Base-by-base conservation (phyloP, 495 filamentous ascomycete species). In the Annulohypoxylon nitens region DNA sequence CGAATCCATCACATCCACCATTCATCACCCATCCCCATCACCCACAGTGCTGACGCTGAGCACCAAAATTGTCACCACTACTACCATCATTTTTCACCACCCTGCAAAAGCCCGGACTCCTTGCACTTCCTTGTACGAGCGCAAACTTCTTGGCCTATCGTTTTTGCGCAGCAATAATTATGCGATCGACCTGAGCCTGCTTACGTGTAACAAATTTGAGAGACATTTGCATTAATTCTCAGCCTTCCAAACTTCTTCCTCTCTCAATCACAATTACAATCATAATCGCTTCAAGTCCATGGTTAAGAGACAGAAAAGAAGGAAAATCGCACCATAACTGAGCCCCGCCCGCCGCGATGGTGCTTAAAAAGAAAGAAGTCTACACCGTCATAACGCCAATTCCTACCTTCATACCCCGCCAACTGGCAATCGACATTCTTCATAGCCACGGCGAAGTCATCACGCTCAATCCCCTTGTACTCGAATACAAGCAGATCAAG, bases 391-490 rank as follows among this genome's bases (percentile, higher is more conserved):
- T 85, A 71, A 85, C 83, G 45, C 83, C 83, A 25, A 84, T 85
- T 53, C 83, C 83, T 64, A 75, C 79, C 57, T 85, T 83, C 53
- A 85, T 85, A 58, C 83, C 83, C 16, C 83, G 83, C 67, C 83
- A 81, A 54, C 60, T 81, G 18, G 79, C 79, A 59, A 78, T 81
- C 71, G 79, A 81, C 61, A 81, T 81, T 63, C 79, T 81, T 54
- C 79, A 81, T 55, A 79, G 74, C 64, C 92, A 93, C 76, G 81
- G 84, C 62, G 89, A 89, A 69, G 92, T 94, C 78, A 93, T 94
- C 77, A 90, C 89, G 0, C 83, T 93, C 25, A 94, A 93, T 75
- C 92, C 92, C 0, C 87, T 93, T 23, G 92, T 94, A 14, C 84
- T 93, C 64, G 83, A 86, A 3, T 87, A 91, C 79, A 85, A 88